Evolutionary conservation across 179 eudicot species (phyloP).

Genomic region (Beta corolliflora): DNA sequence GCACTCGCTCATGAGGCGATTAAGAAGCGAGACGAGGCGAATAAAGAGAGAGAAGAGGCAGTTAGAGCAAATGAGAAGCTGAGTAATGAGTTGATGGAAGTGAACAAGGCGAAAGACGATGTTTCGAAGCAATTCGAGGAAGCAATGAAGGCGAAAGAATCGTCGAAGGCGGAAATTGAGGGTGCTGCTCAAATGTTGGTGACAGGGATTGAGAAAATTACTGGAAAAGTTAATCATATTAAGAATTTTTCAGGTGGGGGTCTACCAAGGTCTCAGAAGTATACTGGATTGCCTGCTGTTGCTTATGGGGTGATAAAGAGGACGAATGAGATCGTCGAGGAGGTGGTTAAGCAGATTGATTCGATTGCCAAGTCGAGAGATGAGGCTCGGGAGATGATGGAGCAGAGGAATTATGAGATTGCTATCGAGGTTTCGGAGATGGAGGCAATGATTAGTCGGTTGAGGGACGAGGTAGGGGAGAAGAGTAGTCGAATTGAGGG

Average conservation of each 20-base stretch:
- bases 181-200: conserved; percentile 81
- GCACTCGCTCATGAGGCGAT: conserved; percentile 81
- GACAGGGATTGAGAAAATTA: conserved; percentile 83
- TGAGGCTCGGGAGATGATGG: conserved; percentile 76
- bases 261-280: conserved; percentile 86
- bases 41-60: conserved; percentile 57
- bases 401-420: conserved; percentile 91
- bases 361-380: conserved; percentile 56
- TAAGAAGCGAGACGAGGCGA: conserved; percentile 80
- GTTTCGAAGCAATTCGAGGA: conserved; percentile 53
- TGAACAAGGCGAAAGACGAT: conserved; percentile 57
- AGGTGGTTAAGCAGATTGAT: conserved; percentile 70
- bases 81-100: conserved; percentile 48
- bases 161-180: conserved; percentile 73
- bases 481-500: conserved; percentile 50
- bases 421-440: conserved; percentile 97
- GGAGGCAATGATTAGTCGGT: conserved; percentile 72
- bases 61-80: conserved; percentile 50
- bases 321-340: conserved; percentile 93
- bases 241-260: conserved; percentile 71
- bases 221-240: conserved; percentile 63
- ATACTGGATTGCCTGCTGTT: conserved; percentile 80
- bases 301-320: conserved; percentile 95
- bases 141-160: conserved; percentile 53
- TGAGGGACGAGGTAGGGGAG: conserved; percentile 70